phyloP scores from a whole-genome alignment of 345 rosid species.

The Aquilaria sinensis region DNA sequence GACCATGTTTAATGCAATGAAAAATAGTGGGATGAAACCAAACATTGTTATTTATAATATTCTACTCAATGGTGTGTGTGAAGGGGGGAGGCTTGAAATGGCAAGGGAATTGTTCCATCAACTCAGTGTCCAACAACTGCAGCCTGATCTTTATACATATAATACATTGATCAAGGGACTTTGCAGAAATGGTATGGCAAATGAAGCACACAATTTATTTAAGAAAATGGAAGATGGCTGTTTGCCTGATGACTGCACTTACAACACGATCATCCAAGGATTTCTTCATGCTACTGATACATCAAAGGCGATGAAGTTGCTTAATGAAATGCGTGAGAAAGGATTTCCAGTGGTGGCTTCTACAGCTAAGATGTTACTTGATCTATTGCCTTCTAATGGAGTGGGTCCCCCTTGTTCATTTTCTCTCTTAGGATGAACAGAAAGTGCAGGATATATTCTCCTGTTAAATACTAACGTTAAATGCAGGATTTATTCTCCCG shows the following conservation, averaged over 20 bases:
- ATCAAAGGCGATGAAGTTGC: constrained; percentile 5
- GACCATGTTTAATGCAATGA: constrained; percentile 8
- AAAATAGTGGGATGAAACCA: constrained; percentile 12
- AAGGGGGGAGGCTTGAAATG: constrained; percentile 19
- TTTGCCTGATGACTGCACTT: constrained; percentile 16
- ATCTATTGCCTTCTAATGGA: too few relatives aligned
- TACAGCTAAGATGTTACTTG: too few relatives aligned
- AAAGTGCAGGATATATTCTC: too few relatives aligned
- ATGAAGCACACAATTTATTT: constrained; percentile 23
- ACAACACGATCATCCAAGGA: constrained; percentile 17
- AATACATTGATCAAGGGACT: constrained; percentile 25
- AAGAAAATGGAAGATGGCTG: constrained; percentile 26
- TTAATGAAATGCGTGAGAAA: too few relatives aligned
- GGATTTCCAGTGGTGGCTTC: too few relatives aligned
- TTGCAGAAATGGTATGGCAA: constrained; percentile 19
- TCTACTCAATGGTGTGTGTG: constrained; percentile 32
- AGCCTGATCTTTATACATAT: constrained; percentile 24
- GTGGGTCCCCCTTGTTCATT: too few relatives aligned
- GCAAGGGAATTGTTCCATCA: constrained; percentile 26
- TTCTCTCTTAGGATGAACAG: too few relatives aligned
- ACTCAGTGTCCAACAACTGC: constrained; percentile 17
- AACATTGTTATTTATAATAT: constrained; percentile 21
- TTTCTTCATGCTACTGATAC: constrained; percentile 2
- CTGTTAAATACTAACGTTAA: too few relatives aligned
- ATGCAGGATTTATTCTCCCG: too few relatives aligned